phyloP scores from a whole-genome alignment of 495 filamentous ascomycete genomes.

The Copromyces sp. region DNA sequence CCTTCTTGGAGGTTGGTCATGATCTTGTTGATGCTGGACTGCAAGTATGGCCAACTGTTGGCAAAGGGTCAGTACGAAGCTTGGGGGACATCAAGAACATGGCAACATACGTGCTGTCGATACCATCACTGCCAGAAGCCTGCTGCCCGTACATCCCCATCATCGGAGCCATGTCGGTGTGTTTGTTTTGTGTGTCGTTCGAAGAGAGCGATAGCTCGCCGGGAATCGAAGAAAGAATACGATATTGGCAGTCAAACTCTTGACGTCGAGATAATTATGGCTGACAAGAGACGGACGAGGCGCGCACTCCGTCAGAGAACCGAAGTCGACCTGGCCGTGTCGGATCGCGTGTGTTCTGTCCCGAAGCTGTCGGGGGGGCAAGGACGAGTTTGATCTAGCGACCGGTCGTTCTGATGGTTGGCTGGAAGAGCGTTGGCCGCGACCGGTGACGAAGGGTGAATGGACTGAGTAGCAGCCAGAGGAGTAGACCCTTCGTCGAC shows the following conservation, averaged over 20 bases:
- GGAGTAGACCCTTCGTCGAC: background rate
- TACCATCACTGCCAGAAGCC: slow-evolving; percentile 62
- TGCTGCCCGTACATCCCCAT: slow-evolving; percentile 35
- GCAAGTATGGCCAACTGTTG: slow-evolving; percentile 76
- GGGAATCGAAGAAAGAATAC: background rate
- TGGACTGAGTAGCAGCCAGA: background rate
- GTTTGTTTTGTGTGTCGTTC: background rate
- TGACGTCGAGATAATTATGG: background rate
- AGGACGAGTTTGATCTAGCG: background rate
- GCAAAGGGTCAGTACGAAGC: slow-evolving; percentile 2
- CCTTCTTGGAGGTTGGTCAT: slow-evolving; percentile 87
- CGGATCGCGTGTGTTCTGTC: background rate
- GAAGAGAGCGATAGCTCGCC: background rate
- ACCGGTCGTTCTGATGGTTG: background rate
- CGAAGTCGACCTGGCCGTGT: background rate
- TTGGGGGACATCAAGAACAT: background rate
- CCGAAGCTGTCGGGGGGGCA: background rate
- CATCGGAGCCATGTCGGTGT: slow-evolving; percentile 16
- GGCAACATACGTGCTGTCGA: slow-evolving; percentile 64
- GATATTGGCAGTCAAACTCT: background rate
- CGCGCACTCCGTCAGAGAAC: background rate
- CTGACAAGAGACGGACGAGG: background rate
- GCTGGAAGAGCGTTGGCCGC: background rate
- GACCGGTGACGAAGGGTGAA: background rate
- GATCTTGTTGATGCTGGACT: slow-evolving; percentile 77